Base-by-base conservation (phyloP, 352 stramenopile genomes). In the Peronospora tabacina region DNA sequence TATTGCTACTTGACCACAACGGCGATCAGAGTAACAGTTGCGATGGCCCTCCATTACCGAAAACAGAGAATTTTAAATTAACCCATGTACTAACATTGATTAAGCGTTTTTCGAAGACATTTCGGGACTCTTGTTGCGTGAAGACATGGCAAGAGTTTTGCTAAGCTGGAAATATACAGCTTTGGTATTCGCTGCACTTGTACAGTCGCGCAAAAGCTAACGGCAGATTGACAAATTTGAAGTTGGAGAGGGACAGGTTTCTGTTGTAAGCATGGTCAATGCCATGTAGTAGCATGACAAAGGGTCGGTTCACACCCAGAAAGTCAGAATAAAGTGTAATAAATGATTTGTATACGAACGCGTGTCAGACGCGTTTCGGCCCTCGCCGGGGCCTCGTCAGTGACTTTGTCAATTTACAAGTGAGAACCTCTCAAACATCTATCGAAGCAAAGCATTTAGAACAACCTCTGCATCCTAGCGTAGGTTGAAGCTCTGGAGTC, bases 1-100 rank as follows among this genome's bases (percentile, higher is more conserved):
- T 96, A 52, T 43, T 95, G 24, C 60, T 77, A 45, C 72, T 96
- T n/a, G 70, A 88, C 61, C 74, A 61, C 26, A 66, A 45, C 7
- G 75, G 75, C 34, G 87, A 85, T 73, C 59, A 71, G 16, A 44
- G 62, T 19, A 92, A 94, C 51, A 16, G 65, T 5, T 62, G 85
- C 16, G 84, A 94, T 35, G 61, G n/a, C n/a, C n/a, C n/a, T 80
- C 11, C 78, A 87, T 94, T 48, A 43, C 93, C 17, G 58, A 87
- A 0, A 72, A n/a, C 86, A 42, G 70, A 87, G 9, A 68, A 89
- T 52, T 85, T 95, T 53, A 85, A 94, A 48, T 53, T 85, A 94
- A 48, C 75, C 78, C 0, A 87, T 89, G 70, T 94, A 78, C 52
- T 94, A 91, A 44, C 58, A n/a, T 75, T 20, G 70, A 92, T 57